Evolutionary conservation across 306 rosid genomes (phyloP).

Genomic region (Vicia faba): DNA sequence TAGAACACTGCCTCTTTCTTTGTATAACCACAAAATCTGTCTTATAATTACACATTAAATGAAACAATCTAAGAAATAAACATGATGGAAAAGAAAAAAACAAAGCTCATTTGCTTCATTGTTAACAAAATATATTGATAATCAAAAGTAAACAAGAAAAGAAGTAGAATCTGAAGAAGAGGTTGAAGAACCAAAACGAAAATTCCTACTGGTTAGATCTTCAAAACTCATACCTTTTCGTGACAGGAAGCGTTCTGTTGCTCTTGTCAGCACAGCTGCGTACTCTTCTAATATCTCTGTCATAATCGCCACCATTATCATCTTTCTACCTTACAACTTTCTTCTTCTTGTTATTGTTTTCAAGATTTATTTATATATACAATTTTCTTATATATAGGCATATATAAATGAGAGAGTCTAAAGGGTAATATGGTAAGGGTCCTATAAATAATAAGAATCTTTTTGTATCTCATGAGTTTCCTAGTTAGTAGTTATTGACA

Average conservation of each 20-base stretch:
- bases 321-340: conserved; percentile 31
- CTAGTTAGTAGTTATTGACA: conserved; percentile 24
- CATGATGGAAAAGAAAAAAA: not conserved
- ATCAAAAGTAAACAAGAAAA: conserved; percentile 58
- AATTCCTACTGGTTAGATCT: conserved; percentile 37
- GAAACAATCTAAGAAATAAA: conserved; percentile 26
- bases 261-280: conserved; percentile 48
- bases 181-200: conserved; percentile 39
- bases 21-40: no score
- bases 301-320: conserved; percentile 63
- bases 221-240: conserved; percentile 33
- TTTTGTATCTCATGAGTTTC: conserved; percentile 27
- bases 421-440: not conserved
- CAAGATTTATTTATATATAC: not conserved
- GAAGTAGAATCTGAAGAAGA: conserved; percentile 51
- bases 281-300: conserved; percentile 62
- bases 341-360: not conserved
- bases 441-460: conserved; percentile 11
- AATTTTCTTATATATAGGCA: conserved; percentile 19
- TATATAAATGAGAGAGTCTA: conserved; percentile 4
- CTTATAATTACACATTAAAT: not conserved
- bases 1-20: no score
- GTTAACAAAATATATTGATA: not conserved
- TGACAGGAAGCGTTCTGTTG: conserved; percentile 43
- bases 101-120: not conserved